Base-by-base conservation (phyloP, 805 yeast genomes). In the Lipomyces chichibuensis region DNA sequence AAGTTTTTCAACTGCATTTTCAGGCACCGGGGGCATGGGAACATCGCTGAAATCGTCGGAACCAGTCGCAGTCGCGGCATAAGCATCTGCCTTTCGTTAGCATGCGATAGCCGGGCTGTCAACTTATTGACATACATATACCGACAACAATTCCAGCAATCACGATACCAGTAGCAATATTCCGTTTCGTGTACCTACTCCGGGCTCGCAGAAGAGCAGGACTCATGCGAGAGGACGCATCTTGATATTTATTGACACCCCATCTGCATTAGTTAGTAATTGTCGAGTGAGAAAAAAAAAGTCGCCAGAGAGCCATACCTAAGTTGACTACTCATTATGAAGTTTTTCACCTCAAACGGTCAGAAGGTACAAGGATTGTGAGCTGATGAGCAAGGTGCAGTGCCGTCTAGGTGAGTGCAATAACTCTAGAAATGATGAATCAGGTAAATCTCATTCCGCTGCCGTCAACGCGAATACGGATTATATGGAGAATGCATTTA, bases 11-110 rank as follows among this genome's bases (percentile, higher is more conserved):
- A 94, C 82, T 76, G 92, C 95, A 63, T 84, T 87, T 68, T 90
- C 95, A 52, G 88, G 84, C 66, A 94, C 83, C 23, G 98, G 98
- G 59, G 99, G 99, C 72, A 94, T 87, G 53, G 98, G 98, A 72
- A 94, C 91, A 76, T 93, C 97, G 57, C 84, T 86, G 77, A 94
- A 92, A 71, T 94, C 97, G 75, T 92, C 97, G 4, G 57, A 74
- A 82, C 71, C 84, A 80, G 83, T 86, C 88, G 0, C 96, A 88
- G 79, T 87, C 81, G 73, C 78, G 56, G 74, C 83, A 66, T 77
- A 74, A 57, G 76, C 70, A 56, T 70, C 69, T 73, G 69, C 72
- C 73, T 74, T 65, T 20, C 55, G 25, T n/a, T 17, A 27, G 20
- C 61, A 52, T 25, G 2, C 7, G 49, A 43, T 29, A 17, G 25